A percentile compares a stretch with the other conserved stretches of the same genome.
These are phyloP conservation scores for Lentinus brumalis DNA, from an alignment of 768 basidiomycete genomes.

Conservation along the genomic window DNA sequence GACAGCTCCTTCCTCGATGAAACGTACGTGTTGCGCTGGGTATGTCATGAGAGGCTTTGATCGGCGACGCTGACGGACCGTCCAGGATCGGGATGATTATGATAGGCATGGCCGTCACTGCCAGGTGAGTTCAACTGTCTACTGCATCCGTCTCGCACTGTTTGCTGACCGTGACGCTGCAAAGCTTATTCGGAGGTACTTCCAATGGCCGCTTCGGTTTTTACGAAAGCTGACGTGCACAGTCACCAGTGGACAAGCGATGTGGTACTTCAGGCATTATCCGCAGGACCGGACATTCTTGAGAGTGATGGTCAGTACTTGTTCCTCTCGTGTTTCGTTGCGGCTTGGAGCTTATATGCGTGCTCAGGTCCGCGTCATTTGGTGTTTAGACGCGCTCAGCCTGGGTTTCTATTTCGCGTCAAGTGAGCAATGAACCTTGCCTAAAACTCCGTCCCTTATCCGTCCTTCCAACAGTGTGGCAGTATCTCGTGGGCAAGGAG, in stretches of 20 bases:
- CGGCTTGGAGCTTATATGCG: neutral
- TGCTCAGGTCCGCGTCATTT: slow-evolving; percentile 2
- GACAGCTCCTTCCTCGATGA: too few relatives aligned
- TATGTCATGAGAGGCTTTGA: neutral
- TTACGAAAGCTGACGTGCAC: neutral
- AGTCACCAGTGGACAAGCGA: slow-evolving; percentile 8
- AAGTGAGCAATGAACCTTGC: neutral
- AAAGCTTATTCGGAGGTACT: slow-evolving; percentile 10
- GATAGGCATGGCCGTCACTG: slow-evolving; percentile 9
- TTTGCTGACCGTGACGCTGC: too few relatives aligned
- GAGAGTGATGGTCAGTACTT: slow-evolving; percentile 3
- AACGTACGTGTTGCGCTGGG: neutral
- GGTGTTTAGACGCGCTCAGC: slow-evolving; percentile 6
- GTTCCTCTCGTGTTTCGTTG: neutral
- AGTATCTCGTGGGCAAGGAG: slow-evolving; percentile 3
- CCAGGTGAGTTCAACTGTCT: slow-evolving; percentile 1
- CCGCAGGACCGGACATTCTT: slow-evolving; percentile 12
- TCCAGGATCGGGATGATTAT: slow-evolving; percentile 9
- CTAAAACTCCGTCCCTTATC: neutral
- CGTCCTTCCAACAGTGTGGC: slow-evolving; percentile 1
- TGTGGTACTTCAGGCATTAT: slow-evolving; percentile 16
- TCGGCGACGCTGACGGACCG: neutral
- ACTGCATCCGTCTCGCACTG: too few relatives aligned
- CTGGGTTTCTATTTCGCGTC: slow-evolving; percentile 5
- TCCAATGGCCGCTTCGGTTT: neutral